Base-by-base conservation (phyloP, 495 filamentous ascomycete genomes). In the Cladorrhinum samala region DNA sequence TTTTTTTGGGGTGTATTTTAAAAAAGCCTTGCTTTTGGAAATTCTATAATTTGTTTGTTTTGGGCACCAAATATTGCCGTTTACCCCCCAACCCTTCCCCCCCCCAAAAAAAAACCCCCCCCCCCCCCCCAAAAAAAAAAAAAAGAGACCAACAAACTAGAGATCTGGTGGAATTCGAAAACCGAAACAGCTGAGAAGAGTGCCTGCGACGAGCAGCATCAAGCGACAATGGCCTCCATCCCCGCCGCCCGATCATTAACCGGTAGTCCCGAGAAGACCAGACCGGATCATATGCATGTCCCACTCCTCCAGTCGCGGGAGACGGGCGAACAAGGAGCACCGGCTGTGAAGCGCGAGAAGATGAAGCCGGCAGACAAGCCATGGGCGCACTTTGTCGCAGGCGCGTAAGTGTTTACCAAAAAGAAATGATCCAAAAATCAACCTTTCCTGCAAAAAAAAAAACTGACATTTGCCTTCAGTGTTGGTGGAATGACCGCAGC, bases 301-400 rank as follows among this genome's bases (percentile, higher is more conserved):
- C 67, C 72, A 1, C 57, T 78, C 13, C 54, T 79, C 1, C 82
- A 87, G 59, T 84, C 83, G 21, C 70, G 79, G 25, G 84, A 88
- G 64, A 81, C 73, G 1, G 83, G 80, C 40, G 81, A 82, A 60
- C 57, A 67, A 46, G 64, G 70, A 59, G 68, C 53, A 21, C 54
- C 57, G 68, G 61, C 59, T 38, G 55, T 52, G 41, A 57, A 54
- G 46, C 36, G 53, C 11, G 60, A 61, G 36, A 63, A 71, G 56
- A 54, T 68, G 27, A 62, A 72, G 25, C 74, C 83, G 14, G 76
- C 85, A 49, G 78, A 77, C 36, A 92, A 90, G 67, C 87, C 88
- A 72, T 92, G 89, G 84, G 86, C 88, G 53, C 90, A 93, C 75
- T 83, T 95, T 52, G 79, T 95, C 46, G 90, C 90, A 25, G 90